phyloP scores from a whole-genome alignment of 2,329 filamentous ascomycete genomes.

The Akanthomyces dipterigenus region DNA sequence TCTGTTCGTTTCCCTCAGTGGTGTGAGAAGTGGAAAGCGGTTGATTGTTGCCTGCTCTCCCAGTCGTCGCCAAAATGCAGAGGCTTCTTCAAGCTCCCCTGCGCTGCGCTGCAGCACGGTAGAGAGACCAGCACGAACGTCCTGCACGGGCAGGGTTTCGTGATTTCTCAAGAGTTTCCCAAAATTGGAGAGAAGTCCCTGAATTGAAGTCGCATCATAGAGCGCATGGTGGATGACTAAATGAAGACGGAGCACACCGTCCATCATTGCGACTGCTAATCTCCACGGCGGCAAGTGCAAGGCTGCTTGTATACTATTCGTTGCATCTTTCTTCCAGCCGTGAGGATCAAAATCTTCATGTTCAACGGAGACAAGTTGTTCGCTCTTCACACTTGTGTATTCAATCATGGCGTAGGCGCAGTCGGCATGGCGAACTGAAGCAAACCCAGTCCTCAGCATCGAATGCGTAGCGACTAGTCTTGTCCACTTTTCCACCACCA shows the following conservation, averaged over 20 bases:
- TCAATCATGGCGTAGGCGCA: conserved; percentile 50
- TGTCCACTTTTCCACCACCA: conserved; percentile 54
- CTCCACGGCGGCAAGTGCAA: conserved; percentile 58
- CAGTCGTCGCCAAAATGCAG: conserved; percentile 57
- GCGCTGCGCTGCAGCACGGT: conserved; percentile 33
- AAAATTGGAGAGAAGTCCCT: conserved; percentile 57
- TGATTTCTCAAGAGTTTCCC: conserved; percentile 18
- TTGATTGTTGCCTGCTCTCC: conserved; percentile 51
- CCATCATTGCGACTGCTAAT: conserved; percentile 39
- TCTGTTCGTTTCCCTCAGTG: conserved; percentile 39
- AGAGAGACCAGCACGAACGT: conserved; percentile 31
- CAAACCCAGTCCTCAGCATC: conserved; percentile 73
- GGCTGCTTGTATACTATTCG: conserved; percentile 27
- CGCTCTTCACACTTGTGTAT: background rate
- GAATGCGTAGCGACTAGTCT: conserved; percentile 48
- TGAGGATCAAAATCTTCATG: background rate
- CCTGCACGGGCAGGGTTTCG: conserved; percentile 7
- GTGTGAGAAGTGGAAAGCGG: conserved; percentile 70
- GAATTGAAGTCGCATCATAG: conserved; percentile 75
- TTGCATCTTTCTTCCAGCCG: background rate
- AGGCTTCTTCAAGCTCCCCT: conserved; percentile 26
- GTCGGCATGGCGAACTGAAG: conserved; percentile 50
- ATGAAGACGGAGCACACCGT: conserved; percentile 27
- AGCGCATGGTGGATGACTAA: conserved; percentile 68
- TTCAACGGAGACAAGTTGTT: background rate